Conservation (phyloP, 2,329 filamentous ascomycete genomes). For the Colletotrichum sp. region DNA sequence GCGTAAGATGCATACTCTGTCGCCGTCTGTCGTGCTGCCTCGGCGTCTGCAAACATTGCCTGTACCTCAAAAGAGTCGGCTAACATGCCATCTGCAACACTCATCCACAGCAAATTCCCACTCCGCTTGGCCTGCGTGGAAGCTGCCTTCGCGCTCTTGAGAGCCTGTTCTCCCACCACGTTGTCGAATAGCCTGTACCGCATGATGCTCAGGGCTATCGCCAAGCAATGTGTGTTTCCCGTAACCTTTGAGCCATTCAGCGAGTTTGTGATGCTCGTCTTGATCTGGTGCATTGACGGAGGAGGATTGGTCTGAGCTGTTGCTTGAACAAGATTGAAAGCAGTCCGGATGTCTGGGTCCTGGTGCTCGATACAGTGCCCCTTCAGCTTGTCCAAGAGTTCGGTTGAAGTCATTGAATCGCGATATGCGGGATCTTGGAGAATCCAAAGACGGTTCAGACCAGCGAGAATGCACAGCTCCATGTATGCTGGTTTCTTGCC, state of each 20-base stretch:
- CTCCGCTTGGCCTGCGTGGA: conserved; percentile 71
- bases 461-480: conserved; percentile 70
- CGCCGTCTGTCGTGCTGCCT: conserved; percentile 43
- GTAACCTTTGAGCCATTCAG: conserved; percentile 72
- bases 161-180: conserved; percentile 79
- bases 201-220: conserved; percentile 86
- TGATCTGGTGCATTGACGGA: conserved; percentile 75
- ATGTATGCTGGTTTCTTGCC: conserved; percentile 57
- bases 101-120: conserved; percentile 77
- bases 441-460: conserved; percentile 75
- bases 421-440: conserved; percentile 66
- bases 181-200: conserved; percentile 81
- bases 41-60: conserved; percentile 59
- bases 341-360: conserved; percentile 77
- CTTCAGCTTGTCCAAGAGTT: conserved; percentile 69
- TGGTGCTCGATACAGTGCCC: conserved; percentile 71
- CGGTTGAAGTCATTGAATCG: conserved; percentile 62
- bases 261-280: conserved; percentile 77
- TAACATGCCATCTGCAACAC: conserved; percentile 80
- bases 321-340: conserved; percentile 77
- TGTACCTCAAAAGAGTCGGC: conserved; percentile 77
- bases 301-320: conserved; percentile 66
- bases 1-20: conserved; percentile 47
- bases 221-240: conserved; percentile 79
- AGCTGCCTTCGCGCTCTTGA: conserved; percentile 76